These are phyloP conservation scores for Nakazawaea wyomingensis DNA, from an alignment of 805 yeast species.

Conservation along the genomic window DNA sequence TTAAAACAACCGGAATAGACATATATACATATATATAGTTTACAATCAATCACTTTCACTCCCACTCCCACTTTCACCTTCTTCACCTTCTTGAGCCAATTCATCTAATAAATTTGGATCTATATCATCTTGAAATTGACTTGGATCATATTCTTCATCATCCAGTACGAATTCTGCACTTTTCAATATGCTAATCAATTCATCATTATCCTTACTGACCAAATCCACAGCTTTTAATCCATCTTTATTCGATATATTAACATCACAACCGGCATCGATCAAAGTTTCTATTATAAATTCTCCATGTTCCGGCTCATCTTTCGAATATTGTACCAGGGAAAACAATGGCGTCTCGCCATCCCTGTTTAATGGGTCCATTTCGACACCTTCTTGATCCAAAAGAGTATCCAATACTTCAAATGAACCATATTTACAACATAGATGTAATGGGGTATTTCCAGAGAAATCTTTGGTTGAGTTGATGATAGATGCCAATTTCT, in stretches of 20 bases:
- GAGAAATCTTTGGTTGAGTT: slow-evolving; percentile 71
- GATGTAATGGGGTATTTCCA: slow-evolving; percentile 76
- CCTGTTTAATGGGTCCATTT: slow-evolving; percentile 74
- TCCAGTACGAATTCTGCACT: slow-evolving; percentile 60
- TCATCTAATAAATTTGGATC: neutral
- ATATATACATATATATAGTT: neutral
- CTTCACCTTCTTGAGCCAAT: slow-evolving; percentile 24
- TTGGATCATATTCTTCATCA: slow-evolving; percentile 42
- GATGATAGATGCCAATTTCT: slow-evolving; percentile 41
- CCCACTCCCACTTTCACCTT: slow-evolving; percentile 26
- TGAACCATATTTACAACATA: slow-evolving; percentile 77
- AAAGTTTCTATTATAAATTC: slow-evolving; percentile 70
- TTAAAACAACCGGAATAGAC: too few relatives aligned
- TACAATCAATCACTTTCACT: slow-evolving; percentile 29
- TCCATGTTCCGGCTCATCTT: slow-evolving; percentile 83
- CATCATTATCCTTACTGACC: slow-evolving; percentile 39
- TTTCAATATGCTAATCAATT: slow-evolving; percentile 59
- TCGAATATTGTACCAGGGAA: slow-evolving; percentile 70
- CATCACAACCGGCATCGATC: slow-evolving; percentile 89
- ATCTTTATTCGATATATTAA: slow-evolving; percentile 50
- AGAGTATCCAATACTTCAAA: slow-evolving; percentile 80
- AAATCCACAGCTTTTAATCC: slow-evolving; percentile 76
- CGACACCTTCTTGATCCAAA: slow-evolving; percentile 85
- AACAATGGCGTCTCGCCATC: slow-evolving; percentile 91
- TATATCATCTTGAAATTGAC: slow-evolving; percentile 31